Percentiles rank a stretch among this genome's conserved stretches.
These are phyloP conservation scores for Trapa incisa DNA, from an alignment of 345 rosid species.

Conservation along the genomic window DNA sequence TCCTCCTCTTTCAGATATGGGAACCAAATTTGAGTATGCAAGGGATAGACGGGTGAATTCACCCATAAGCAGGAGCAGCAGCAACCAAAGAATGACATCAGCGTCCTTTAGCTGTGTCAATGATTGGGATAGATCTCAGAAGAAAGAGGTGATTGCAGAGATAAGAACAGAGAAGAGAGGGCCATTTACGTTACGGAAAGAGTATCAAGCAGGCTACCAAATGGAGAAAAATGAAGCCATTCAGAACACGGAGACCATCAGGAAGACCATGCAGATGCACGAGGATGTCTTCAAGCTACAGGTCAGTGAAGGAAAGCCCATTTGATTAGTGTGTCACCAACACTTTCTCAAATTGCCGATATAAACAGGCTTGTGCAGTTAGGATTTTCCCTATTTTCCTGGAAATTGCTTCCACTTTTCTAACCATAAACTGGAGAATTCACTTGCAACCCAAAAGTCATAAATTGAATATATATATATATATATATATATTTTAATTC, in stretches of 20 bases:
- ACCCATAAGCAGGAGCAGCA: slow-evolving; percentile 11
- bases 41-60: slow-evolving; percentile 25
- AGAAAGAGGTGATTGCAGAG: neutral
- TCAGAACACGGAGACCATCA: neutral
- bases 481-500: neutral
- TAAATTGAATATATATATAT: neutral
- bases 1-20: slow-evolving; percentile 55
- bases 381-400: neutral
- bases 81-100: neutral
- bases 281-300: slow-evolving; percentile 65
- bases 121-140: slow-evolving; percentile 20
- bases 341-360: neutral
- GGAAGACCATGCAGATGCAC: slow-evolving; percentile 69
- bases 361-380: neutral
- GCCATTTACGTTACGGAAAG: too few species aligned
- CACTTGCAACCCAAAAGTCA: neutral
- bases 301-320: slow-evolving; percentile 20
- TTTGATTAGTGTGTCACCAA: neutral
- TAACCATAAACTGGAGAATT: neutral
- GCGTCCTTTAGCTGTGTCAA: slow-evolving; percentile 29
- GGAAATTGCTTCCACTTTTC: neutral
- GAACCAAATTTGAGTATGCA: slow-evolving; percentile 40
- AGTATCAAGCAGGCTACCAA: neutral
- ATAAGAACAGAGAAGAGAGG: too few species aligned
- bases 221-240: neutral